A percentile compares a stretch with the other conserved stretches of the same genome.
phyloP scores from a whole-genome alignment of 495 filamentous ascomycete species.

The Neurospora pannonica region DNA sequence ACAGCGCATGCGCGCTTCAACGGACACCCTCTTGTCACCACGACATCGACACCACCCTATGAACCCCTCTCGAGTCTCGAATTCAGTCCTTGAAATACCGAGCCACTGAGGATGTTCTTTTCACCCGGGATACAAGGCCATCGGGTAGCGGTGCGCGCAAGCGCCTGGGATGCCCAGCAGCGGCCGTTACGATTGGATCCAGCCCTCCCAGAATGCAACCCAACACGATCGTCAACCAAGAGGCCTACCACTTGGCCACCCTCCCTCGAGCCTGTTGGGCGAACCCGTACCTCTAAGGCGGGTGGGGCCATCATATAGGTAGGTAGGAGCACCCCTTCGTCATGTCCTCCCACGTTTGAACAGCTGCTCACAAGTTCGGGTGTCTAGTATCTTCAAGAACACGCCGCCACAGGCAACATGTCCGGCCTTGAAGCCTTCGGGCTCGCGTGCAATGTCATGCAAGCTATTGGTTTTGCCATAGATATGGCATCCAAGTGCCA shows the following conservation, averaged over 20 bases:
- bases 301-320: neutral
- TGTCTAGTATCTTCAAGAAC: neutral
- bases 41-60: neutral
- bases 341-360: neutral
- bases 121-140: neutral
- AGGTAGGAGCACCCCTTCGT: neutral
- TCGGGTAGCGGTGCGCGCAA: neutral
- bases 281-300: neutral
- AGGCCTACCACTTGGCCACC: neutral
- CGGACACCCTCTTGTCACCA: neutral
- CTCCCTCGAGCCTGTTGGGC: neutral
- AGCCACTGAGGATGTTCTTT: neutral
- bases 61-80: neutral
- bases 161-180: neutral
- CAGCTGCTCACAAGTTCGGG: neutral
- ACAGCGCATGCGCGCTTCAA: neutral
- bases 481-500: constrained; percentile 2
- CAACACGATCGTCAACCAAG: neutral
- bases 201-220: neutral
- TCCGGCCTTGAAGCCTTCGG: constrained; percentile 20
- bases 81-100: neutral
- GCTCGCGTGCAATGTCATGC: constrained; percentile 25
- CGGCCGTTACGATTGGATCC: too few species aligned
- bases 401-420: neutral
- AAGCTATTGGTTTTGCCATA: constrained; percentile 15